phyloP scores from a whole-genome alignment of 2,329 filamentous ascomycete species.

The Alternaria triticimaculans region DNA sequence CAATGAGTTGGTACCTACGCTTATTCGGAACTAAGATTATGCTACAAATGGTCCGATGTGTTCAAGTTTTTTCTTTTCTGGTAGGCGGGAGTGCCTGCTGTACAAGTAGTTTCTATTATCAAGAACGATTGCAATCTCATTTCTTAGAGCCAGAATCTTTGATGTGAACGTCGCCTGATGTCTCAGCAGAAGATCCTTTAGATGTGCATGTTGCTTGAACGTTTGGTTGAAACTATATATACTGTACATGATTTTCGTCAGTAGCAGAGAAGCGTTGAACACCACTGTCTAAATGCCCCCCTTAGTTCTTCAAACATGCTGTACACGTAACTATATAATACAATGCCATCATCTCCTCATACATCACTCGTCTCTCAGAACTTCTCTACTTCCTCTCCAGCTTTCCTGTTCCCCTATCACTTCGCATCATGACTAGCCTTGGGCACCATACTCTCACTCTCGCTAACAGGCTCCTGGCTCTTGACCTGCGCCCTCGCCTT shows the following conservation, averaged over 20 bases:
- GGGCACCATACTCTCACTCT: constrained; percentile 56
- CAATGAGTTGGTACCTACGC: neutral
- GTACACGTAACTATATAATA: constrained; percentile 10
- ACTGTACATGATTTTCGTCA: constrained; percentile 1
- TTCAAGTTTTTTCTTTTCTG: neutral
- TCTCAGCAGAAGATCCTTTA: no score
- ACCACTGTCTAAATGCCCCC: neutral
- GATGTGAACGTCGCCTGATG: neutral
- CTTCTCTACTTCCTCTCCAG: constrained; percentile 1
- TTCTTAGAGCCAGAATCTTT: neutral
- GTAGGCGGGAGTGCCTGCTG: neutral
- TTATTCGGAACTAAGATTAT: neutral
- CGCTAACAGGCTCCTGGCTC: constrained; percentile 33
- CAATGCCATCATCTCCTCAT: neutral
- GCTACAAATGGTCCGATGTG: neutral
- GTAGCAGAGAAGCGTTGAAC: neutral
- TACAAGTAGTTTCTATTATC: neutral
- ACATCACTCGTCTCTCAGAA: neutral
- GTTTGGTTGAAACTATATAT: neutral
- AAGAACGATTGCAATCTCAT: neutral
- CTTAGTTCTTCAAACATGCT: neutral
- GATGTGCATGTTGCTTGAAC: neutral
- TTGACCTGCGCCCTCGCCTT: constrained; percentile 1
- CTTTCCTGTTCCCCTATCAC: constrained; percentile 12
- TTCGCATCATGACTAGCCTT: constrained; percentile 58